phyloP scores from a whole-genome alignment of 495 filamentous ascomycete species.

The Aspergillus baeticus region DNA sequence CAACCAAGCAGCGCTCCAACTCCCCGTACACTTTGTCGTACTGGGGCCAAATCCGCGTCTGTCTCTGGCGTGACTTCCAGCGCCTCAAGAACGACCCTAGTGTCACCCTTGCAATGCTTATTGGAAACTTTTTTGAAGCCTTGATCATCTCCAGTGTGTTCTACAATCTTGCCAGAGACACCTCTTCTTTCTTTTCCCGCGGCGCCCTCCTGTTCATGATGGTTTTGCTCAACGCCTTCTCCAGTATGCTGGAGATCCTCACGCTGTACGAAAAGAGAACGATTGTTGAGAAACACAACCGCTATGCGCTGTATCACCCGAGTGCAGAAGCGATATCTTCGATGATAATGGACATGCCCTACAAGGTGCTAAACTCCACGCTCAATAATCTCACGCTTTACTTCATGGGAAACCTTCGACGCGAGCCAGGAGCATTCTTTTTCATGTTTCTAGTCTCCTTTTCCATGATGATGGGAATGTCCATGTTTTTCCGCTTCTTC shows the following conservation, averaged over 20 bases:
- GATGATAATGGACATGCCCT: constrained; percentile 60
- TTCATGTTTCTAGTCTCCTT: constrained; percentile 58
- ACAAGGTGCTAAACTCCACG: constrained; percentile 50
- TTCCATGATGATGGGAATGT: constrained; percentile 59
- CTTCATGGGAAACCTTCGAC: constrained; percentile 58
- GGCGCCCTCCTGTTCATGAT: constrained; percentile 92
- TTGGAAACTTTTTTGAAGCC: constrained; percentile 78
- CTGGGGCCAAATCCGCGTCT: constrained; percentile 47
- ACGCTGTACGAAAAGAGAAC: constrained; percentile 61
- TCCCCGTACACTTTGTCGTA: constrained; percentile 50
- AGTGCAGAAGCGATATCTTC: constrained; percentile 61
- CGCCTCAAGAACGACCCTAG: constrained; percentile 71
- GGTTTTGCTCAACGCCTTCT: constrained; percentile 21
- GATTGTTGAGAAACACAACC: constrained; percentile 66
- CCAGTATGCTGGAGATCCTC: constrained; percentile 48
- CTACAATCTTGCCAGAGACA: constrained; percentile 68
- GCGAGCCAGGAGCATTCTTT: constrained; percentile 54
- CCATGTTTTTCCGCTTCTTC: constrained; percentile 53
- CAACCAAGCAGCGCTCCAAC: constrained; percentile 36
- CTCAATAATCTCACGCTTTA: constrained; percentile 62
- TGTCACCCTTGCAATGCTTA: constrained; percentile 68
- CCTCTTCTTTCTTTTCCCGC: constrained; percentile 74
- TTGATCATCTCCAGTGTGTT: constrained; percentile 87
- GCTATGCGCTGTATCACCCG: constrained; percentile 69
- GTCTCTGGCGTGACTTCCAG: constrained; percentile 51